Evolutionary conservation across 2,329 filamentous ascomycete species (phyloP).

Genomic region (Cyphellophora europaea): DNA sequence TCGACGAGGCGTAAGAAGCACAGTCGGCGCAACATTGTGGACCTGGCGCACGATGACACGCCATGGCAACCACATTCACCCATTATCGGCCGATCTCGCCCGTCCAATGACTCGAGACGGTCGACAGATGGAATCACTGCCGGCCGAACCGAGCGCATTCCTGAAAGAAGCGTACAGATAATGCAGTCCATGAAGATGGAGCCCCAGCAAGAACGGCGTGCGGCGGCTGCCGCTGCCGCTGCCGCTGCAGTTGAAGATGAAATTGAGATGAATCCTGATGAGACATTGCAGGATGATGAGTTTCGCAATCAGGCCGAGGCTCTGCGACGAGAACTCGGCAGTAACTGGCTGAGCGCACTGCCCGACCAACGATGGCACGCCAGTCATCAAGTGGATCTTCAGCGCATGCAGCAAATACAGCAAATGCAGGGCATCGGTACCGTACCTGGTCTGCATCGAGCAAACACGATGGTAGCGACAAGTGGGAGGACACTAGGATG

Average conservation of each 20-base stretch:
- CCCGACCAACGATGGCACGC: constrained; percentile 61
- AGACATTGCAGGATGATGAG: constrained; percentile 61
- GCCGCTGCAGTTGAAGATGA: neutral
- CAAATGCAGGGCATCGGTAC: too few relatives aligned
- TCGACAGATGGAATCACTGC: too few relatives aligned
- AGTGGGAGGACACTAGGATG: neutral
- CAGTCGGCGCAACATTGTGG: constrained; percentile 49
- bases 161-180: constrained; percentile 9
- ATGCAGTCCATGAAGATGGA: neutral
- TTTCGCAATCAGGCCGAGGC: constrained; percentile 65
- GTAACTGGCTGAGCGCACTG: constrained; percentile 76
- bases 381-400: constrained; percentile 14
- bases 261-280: too few relatives aligned
- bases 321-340: constrained; percentile 74
- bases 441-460: neutral
- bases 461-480: neutral
- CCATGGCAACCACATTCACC: neutral
- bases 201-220: neutral
- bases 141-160: neutral
- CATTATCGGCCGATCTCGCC: too few relatives aligned
- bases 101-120: too few relatives aligned
- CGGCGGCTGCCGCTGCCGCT: neutral
- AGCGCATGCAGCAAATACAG: constrained; percentile 1
- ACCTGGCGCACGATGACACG: constrained; percentile 41
- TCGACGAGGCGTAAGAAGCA: constrained; percentile 37